A percentile compares a stretch with the other conserved stretches of the same genome.
Evolutionary conservation across 2,329 filamentous ascomycete species (phyloP).

Genomic region (Westerdykella ornata): DNA sequence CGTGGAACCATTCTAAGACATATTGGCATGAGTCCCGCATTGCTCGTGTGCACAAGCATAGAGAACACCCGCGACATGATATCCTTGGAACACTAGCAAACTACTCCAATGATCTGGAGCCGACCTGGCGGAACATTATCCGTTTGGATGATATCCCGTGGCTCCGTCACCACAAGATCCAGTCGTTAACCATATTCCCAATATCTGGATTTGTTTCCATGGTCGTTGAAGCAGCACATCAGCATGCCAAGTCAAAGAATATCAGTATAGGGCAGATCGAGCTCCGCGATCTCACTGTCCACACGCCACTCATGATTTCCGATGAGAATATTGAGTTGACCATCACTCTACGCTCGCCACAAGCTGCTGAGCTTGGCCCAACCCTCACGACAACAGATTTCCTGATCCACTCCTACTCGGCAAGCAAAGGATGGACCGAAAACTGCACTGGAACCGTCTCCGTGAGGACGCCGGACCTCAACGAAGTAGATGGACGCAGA

Average conservation of each 20-base stretch:
- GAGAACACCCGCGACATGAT: constrained; percentile 17
- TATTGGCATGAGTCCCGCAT: constrained; percentile 20
- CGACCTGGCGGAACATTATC: constrained; percentile 44
- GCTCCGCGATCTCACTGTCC: constrained; percentile 14
- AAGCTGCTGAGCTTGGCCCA: background rate
- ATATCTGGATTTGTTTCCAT: constrained; percentile 26
- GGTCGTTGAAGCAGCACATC: constrained; percentile 24
- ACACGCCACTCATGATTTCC: constrained; percentile 20
- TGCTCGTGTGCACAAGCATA: constrained; percentile 12
- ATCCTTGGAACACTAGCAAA: constrained; percentile 11
- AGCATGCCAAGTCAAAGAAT: constrained; percentile 7
- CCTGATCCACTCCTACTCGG: constrained; percentile 49
- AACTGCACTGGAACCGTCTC: constrained; percentile 45
- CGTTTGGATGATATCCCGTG: constrained; percentile 40
- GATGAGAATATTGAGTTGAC: constrained; percentile 28
- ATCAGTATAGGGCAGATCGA: constrained; percentile 13
- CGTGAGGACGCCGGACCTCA: constrained; percentile 34
- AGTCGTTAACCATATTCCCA: constrained; percentile 24
- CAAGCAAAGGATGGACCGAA: constrained; percentile 51
- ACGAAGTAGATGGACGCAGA: constrained; percentile 40
- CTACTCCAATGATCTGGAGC: constrained; percentile 18
- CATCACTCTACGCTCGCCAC: constrained; percentile 16
- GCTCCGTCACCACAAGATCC: constrained; percentile 44
- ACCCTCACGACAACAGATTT: constrained; percentile 32
- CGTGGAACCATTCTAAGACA: constrained; percentile 27